Conservation (phyloP, 345 rosid genomes). For the Draba incana region DNA sequence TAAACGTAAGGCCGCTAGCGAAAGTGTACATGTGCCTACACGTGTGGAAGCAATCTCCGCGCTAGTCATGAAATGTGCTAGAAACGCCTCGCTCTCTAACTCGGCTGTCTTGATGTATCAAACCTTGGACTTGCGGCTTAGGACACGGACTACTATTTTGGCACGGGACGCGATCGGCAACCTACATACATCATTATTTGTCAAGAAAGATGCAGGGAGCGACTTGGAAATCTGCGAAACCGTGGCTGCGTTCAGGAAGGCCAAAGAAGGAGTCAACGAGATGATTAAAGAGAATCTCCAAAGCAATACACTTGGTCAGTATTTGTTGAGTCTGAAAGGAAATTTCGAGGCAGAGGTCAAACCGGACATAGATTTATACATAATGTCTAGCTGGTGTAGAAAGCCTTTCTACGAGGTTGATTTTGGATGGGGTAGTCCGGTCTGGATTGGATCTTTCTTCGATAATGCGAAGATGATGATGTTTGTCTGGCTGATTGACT, state of each 20-base stretch:
- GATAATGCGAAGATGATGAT: neutral
- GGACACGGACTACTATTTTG: slow-evolving; percentile 27
- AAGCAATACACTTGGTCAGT: neutral
- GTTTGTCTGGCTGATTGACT: slow-evolving; percentile 37
- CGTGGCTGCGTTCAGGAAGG: slow-evolving; percentile 35
- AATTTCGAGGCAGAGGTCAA: neutral
- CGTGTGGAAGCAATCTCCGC: slow-evolving; percentile 43
- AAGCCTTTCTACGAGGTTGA: slow-evolving; percentile 52
- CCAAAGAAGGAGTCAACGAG: slow-evolving; percentile 13
- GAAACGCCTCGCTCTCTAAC: slow-evolving; percentile 18
- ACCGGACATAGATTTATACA: slow-evolving; percentile 31
- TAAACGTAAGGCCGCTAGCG: slow-evolving; percentile 31
- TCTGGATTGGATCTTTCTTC: slow-evolving; percentile 37
- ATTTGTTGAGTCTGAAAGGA: neutral
- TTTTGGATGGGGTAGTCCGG: slow-evolving; percentile 57
- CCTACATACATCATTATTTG: slow-evolving; percentile 9
- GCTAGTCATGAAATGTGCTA: slow-evolving; percentile 37
- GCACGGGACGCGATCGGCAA: slow-evolving; percentile 38
- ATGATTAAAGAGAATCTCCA: slow-evolving; percentile 5
- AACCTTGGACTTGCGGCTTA: slow-evolving; percentile 44
- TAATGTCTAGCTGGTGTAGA: slow-evolving; percentile 49
- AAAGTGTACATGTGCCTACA: slow-evolving; percentile 30
- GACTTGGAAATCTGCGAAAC: slow-evolving; percentile 20
- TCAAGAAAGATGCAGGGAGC: slow-evolving; percentile 13
- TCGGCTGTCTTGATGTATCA: slow-evolving; percentile 1